Evolutionary conservation across 345 rosid species (phyloP).

Genomic region (Pugionium dolabratum): DNA sequence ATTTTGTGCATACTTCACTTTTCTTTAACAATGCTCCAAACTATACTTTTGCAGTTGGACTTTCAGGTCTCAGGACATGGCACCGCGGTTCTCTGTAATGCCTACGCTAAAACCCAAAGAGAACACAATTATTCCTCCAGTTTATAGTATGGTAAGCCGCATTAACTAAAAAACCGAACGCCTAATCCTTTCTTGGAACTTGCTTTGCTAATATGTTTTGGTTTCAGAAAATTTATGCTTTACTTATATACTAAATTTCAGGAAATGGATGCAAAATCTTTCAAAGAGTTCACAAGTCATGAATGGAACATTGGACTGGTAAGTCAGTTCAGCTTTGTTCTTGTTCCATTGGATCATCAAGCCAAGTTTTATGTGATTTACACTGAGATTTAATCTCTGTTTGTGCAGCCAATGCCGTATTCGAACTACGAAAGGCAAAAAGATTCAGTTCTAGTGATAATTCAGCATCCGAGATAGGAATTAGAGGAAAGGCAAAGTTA

Average conservation of each 20-base stretch:
- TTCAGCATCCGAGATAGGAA: constrained; percentile 65
- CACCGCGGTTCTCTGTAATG: constrained; percentile 77
- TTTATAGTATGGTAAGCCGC: constrained; percentile 71
- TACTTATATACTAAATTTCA: constrained; percentile 30
- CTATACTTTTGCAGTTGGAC: constrained; percentile 64
- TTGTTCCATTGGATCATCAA: constrained; percentile 3
- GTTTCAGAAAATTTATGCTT: neutral
- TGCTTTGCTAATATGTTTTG: neutral
- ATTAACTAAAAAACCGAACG: neutral
- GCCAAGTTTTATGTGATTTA: neutral
- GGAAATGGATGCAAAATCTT: constrained; percentile 90
- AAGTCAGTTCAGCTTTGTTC: constrained; percentile 32
- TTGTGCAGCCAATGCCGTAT: constrained; percentile 59
- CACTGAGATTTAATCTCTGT: neutral
- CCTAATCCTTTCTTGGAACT: neutral
- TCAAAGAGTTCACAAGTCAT: constrained; percentile 60
- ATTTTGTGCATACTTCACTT: too few species aligned
- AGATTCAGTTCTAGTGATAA: constrained; percentile 62
- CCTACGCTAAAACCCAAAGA: constrained; percentile 63
- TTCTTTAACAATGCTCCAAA: constrained; percentile 6
- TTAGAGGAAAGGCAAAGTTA: neutral
- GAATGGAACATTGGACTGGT: constrained; percentile 95
- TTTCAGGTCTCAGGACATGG: constrained; percentile 84
- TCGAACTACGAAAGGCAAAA: constrained; percentile 42
- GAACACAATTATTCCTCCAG: constrained; percentile 58